These are phyloP conservation scores for Echria macrotheca DNA, from an alignment of 495 filamentous ascomycete species.

Conservation along the genomic window DNA sequence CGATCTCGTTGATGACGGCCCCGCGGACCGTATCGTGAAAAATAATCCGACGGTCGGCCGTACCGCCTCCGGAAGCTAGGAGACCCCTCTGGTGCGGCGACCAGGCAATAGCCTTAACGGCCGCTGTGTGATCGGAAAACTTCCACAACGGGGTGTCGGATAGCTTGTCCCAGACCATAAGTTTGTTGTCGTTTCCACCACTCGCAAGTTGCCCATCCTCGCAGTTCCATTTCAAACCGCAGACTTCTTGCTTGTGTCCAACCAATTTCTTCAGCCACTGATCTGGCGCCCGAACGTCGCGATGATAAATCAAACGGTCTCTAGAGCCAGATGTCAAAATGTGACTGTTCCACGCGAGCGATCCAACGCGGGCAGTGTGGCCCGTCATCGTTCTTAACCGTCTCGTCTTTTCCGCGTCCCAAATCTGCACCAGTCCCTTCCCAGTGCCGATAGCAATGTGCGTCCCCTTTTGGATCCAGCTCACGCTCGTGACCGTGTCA, in stretches of 20 bases:
- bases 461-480: slow-evolving; percentile 94
- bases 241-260: slow-evolving; percentile 99
- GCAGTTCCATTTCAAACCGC: slow-evolving; percentile 94
- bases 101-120: slow-evolving; percentile 99
- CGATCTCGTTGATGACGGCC: slow-evolving; percentile 71
- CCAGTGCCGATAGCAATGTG: slow-evolving; percentile 92
- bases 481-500: slow-evolving; percentile 92
- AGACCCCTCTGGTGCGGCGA: slow-evolving; percentile 91
- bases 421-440: slow-evolving; percentile 93
- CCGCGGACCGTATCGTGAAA: slow-evolving; percentile 93
- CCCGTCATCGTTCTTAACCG: slow-evolving; percentile 93
- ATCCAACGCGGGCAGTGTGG: slow-evolving; percentile 83
- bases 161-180: slow-evolving; percentile 96
- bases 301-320: slow-evolving; percentile 88
- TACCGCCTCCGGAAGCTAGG: slow-evolving; percentile 92
- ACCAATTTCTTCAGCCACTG: slow-evolving; percentile 77
- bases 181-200: slow-evolving; percentile 95
- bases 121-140: slow-evolving; percentile 87
- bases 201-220: slow-evolving; percentile 93
- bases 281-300: slow-evolving; percentile 89
- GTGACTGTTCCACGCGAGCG: slow-evolving; percentile 95
- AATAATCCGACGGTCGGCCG: slow-evolving; percentile 90
- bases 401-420: slow-evolving; percentile 83
- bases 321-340: slow-evolving; percentile 93
- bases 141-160: slow-evolving; percentile 82